phyloP scores from a whole-genome alignment of 352 stramenopile genomes.

The Pseudoperonospora humuli region DNA sequence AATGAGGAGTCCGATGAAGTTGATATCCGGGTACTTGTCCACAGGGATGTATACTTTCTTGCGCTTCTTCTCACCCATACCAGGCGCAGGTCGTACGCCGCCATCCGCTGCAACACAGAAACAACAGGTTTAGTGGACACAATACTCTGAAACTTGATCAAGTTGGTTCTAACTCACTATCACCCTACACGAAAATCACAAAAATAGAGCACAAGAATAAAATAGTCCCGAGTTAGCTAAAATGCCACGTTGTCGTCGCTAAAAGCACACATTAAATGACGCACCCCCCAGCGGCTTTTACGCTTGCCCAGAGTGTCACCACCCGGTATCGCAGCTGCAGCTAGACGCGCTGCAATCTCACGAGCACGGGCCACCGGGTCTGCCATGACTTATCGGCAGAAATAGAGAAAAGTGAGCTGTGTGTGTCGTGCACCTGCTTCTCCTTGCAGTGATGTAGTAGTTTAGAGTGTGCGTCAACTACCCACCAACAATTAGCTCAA shows the following conservation, averaged over 20 bases:
- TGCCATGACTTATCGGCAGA: conserved; percentile 21
- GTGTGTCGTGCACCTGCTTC: no score
- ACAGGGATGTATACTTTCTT: conserved; percentile 91
- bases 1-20: conserved; percentile 90
- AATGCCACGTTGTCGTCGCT: neutral
- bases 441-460: no score
- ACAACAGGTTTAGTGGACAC: no score
- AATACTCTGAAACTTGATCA: no score
- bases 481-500: no score
- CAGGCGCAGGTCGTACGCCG: conserved; percentile 25
- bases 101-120: conserved; percentile 25
- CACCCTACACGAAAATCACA: conserved; percentile 25
- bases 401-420: conserved; percentile 2
- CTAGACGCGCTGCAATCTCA: conserved; percentile 75
- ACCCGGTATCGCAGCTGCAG: conserved; percentile 55
- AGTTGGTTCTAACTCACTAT: conserved; percentile 42
- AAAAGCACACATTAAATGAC: conserved; percentile 14
- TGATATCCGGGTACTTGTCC: conserved; percentile 89
- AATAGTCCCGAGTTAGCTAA: conserved; percentile 4
- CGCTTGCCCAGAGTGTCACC: conserved; percentile 66
- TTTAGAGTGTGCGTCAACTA: no score
- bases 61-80: conserved; percentile 58
- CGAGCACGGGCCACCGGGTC: conserved; percentile 75
- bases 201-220: conserved; percentile 4
- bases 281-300: conserved; percentile 80